Percentiles rank a stretch among this genome's conserved stretches.
Conservation (phyloP, 306 rosid species). For the Casuarina glauca region DNA sequence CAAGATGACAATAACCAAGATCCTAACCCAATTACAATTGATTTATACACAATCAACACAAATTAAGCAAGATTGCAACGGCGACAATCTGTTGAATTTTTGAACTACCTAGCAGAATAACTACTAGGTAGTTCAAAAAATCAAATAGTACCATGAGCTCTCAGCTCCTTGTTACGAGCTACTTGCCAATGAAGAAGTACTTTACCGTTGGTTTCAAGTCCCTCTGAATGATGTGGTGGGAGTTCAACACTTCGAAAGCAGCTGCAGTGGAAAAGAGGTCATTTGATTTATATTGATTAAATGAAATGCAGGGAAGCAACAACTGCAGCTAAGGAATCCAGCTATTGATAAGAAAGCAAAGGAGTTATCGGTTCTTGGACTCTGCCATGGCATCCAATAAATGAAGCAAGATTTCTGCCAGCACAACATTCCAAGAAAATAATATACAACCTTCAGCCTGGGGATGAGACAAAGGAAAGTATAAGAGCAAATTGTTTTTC, state of each 20-base stretch:
- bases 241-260: constrained; percentile 45
- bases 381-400: constrained; percentile 48
- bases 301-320: background rate
- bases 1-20: no score
- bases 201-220: constrained; percentile 69
- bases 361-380: constrained; percentile 46
- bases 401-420: constrained; percentile 60
- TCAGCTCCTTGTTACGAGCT: background rate
- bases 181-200: background rate
- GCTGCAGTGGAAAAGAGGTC: constrained; percentile 36
- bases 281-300: background rate
- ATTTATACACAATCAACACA: no score
- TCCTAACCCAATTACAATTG: no score
- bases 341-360: background rate
- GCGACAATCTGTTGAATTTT: no score
- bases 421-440: constrained; percentile 62
- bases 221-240: constrained; percentile 52
- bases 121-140: background rate
- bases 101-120: background rate
- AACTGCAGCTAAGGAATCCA: constrained; percentile 7
- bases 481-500: constrained; percentile 3
- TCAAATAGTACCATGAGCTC: background rate
- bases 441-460: constrained; percentile 49
- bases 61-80: no score
- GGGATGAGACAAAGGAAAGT: constrained; percentile 1